phyloP scores from a whole-genome alignment of 768 basidiomycete genomes.

The Brasilioporus rufonigricans region DNA sequence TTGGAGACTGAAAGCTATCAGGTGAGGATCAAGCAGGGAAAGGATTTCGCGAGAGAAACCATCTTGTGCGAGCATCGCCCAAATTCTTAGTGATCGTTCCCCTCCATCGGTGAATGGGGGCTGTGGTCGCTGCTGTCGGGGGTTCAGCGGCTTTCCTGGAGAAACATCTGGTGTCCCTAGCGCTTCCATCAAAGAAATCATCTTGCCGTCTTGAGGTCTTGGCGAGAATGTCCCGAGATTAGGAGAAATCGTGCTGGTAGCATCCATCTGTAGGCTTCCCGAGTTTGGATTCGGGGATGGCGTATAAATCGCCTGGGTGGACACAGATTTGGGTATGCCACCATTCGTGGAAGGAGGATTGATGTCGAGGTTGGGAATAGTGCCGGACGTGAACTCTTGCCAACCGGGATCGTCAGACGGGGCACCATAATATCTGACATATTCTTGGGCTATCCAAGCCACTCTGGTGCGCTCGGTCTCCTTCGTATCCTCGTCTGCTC shows the following conservation, averaged over 20 bases:
- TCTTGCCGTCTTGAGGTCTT: constrained; percentile 44
- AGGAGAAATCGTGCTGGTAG: constrained; percentile 33
- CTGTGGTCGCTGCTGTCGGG: constrained; percentile 26
- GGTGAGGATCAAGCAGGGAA: constrained; percentile 55
- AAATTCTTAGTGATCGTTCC: constrained; percentile 38
- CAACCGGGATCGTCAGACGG: constrained; percentile 54
- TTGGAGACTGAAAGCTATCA: constrained; percentile 63
- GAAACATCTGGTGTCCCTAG: constrained; percentile 29
- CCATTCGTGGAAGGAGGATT: constrained; percentile 19
- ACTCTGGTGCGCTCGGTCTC: constrained; percentile 46
- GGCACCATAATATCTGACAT: constrained; percentile 54
- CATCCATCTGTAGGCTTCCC: constrained; percentile 22
- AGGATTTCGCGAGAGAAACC: constrained; percentile 70
- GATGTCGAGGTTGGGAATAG: constrained; percentile 42
- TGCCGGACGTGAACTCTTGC: constrained; percentile 55
- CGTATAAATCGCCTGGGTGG: constrained; percentile 52
- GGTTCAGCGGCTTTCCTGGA: constrained; percentile 24
- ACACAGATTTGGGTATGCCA: constrained; percentile 43
- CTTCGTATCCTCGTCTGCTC: constrained; percentile 42
- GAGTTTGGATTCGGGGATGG: constrained; percentile 45
- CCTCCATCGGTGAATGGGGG: constrained; percentile 16
- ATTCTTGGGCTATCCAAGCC: constrained; percentile 64
- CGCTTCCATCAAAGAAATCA: constrained; percentile 46
- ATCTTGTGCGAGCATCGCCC: constrained; percentile 55
- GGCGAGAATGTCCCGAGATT: constrained; percentile 53